Evolutionary conservation across 2,329 filamentous ascomycete species (phyloP), one percentile per base, ranked within the genome.

Genomic region (Talaromyces verruculosus): DNA sequence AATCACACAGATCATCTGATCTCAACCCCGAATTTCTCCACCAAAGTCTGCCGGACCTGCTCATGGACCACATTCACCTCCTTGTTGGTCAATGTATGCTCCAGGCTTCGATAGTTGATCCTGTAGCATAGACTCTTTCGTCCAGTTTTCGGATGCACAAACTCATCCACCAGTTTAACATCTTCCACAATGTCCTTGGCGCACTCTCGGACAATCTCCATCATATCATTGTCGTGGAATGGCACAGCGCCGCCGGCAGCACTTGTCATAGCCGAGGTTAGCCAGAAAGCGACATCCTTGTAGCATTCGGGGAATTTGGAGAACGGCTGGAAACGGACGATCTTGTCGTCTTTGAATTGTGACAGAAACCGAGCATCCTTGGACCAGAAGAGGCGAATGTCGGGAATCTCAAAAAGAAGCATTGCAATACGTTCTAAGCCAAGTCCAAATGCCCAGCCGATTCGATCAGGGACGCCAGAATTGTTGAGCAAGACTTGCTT

Each of bases 361-460:
- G 82, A 83, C n/a, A 96, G 80, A 80, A 99, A 99, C 8, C 95
- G 87, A 72, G 84, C 75, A 76, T 99, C 95, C 64, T 84, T 83
- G 37, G 91, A 96, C 95, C 95, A 99, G 82, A 99, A 98, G 4
- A 98, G 87, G 13, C 95, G 89, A 71, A 99, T 99, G 75, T 99
- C 95, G 0, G 93, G 92, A 67, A 99, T 96, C 67, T 91, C 90
- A 82, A 97, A 99, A 28, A 99, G 87, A 41, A 99, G 86, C 95
- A 99, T 99, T 67, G 95, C 94, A 69, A 99, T 94, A 68, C 95
- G 88, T 78, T 99, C 95, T 33, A 99, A 85, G 2, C 95, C 95
- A 19, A 98, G 84, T 41, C 95, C 95, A 79, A 98, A 99, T 0
- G 95, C 95, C 95, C 95, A 99, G 5, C 93, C 94, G 2, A 96